Percentiles rank a stretch among this genome's conserved stretches.
Evolutionary conservation across 1,284 basidiomycete genomes (phyloP).

Genomic region (Moniliella sp.): DNA sequence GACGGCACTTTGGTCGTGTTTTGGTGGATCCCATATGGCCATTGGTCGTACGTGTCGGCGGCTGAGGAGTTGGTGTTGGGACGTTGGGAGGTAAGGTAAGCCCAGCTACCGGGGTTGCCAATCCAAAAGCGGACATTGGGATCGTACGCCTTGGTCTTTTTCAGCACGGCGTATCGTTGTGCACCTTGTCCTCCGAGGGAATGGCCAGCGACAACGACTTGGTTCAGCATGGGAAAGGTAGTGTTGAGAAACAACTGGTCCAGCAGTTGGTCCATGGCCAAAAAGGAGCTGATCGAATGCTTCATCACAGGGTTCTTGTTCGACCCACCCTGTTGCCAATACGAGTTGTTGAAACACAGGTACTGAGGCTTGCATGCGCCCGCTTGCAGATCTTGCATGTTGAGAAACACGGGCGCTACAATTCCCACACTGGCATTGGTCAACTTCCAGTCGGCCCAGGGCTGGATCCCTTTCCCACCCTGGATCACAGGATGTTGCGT

Average conservation of each 20-base stretch:
- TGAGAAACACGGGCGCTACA: constrained; percentile 18
- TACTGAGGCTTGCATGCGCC: constrained; percentile 12
- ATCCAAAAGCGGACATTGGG: constrained; percentile 12
- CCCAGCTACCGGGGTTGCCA: constrained; percentile 21
- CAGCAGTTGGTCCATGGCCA: constrained; percentile 14
- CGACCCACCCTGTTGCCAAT: constrained; percentile 18
- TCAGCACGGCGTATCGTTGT: constrained; percentile 14
- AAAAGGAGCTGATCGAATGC: constrained; percentile 8
- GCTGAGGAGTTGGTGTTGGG: constrained; percentile 7
- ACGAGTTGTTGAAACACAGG: constrained; percentile 12
- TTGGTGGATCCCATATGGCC: constrained; percentile 14
- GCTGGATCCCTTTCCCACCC: too few relatives aligned
- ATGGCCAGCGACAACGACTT: constrained; percentile 17
- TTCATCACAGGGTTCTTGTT: constrained; percentile 8
- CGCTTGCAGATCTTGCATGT: constrained; percentile 7
- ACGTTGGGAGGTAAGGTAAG: constrained; percentile 8
- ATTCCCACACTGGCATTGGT: too few relatives aligned
- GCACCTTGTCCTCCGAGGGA: constrained; percentile 24
- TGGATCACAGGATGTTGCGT: too few relatives aligned
- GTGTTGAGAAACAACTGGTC: constrained; percentile 15
- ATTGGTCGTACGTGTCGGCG: constrained; percentile 6
- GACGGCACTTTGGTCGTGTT: constrained; percentile 7
- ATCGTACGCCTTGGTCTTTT: constrained; percentile 7
- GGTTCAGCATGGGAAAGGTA: constrained; percentile 13
- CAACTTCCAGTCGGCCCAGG: too few relatives aligned